Evolutionary conservation across 306 rosid species (phyloP), one percentile per base, ranked within the genome.

Genomic region (Acacia acuminata): DNA sequence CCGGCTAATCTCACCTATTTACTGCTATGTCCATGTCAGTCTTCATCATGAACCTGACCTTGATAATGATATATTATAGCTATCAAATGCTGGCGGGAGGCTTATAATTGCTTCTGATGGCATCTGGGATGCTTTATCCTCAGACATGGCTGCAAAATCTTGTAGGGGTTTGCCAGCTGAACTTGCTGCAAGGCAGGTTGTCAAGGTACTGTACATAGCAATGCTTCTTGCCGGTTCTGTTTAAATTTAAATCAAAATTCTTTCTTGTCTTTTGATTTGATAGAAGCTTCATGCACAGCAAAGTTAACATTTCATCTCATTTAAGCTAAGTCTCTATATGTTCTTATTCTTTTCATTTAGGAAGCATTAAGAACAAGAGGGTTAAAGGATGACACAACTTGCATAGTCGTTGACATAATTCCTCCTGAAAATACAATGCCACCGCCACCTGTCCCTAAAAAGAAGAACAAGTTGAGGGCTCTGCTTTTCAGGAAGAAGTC

Each of bases 31-130:
- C 55, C 45, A 64, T n/a, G 70, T 47, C 61, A 71, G 9, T 81
- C 60, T 86, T 69, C 43, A 67, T 51, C 25, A 12, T 66, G 78
- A 76, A 73, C 68, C 87, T 91, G 70, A 91, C 75, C 20, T 79
- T 70, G 72, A 7, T 20, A 19, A 53, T 71, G 50, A 19, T 90
- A 73, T 27, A 55, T 80, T 44, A 42, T 80, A 95, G 98, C 91
- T 95, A 71, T 93, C 98, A 58, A 92, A 86, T 56, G 90, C 92
- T 25, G 98, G 98, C 20, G 98, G 98, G 65, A 95, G 98, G 91
- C 98, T 95, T 79, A 76, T 95, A 84, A 90, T 95, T 71, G 98
- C 98, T 73, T 95, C 98, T 72, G 97, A 95, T 89, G 98, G 98
- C 47, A 95, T 95, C 85, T 95, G 98, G 98, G 98, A 95, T 68